Base-by-base conservation (phyloP, 2,329 filamentous ascomycete species). In the Penicillium paneum region DNA sequence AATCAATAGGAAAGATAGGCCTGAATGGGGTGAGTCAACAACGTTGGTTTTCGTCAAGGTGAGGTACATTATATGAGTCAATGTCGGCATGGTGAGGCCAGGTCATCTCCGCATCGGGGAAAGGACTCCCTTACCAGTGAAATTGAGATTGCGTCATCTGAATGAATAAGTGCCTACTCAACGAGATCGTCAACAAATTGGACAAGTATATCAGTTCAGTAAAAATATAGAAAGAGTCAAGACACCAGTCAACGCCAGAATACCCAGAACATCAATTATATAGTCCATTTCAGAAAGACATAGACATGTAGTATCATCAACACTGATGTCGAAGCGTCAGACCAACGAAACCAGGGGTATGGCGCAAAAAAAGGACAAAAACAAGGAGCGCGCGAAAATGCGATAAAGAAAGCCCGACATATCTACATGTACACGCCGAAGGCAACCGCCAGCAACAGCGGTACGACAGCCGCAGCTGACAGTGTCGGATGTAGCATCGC, bases 381-480 rank as follows among this genome's bases (percentile, higher is more conserved):
- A 35, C 35, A 52, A 52, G 41, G 38, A 15, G 54, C 60, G 60
- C 61, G 52, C 54, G 48, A 46, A 56, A 57, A 64, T 61, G 60
- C 60, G 62, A 57, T 36, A 34, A 43, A 56, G 49, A 36, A 36
- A 47, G 19, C 24, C 5, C 52, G n/a, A 31, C 34, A 42, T 19
- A 52, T 55, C 44, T 63, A 63, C 60, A 64, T 46, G 26, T 63
- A 54, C 41, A 49, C 42, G 2, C 57, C 55, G n/a, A 70, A 52
- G 35, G 59, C 28, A 19, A 53, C 54, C 10, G 58, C 62, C 50
- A 73, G 35, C 49, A 71, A 48, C 24, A 70, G 34, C 17, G 71
- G 65, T 32, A 69, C 52, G 11, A 70, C 11, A 3, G 55, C 57
- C 21, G 51, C 49, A 62, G 34, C 12, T 54, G 58, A 28, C 58